Conservation (phyloP, 1,284 basidiomycete species). For the Pyrrhoderma lamaoense region DNA sequence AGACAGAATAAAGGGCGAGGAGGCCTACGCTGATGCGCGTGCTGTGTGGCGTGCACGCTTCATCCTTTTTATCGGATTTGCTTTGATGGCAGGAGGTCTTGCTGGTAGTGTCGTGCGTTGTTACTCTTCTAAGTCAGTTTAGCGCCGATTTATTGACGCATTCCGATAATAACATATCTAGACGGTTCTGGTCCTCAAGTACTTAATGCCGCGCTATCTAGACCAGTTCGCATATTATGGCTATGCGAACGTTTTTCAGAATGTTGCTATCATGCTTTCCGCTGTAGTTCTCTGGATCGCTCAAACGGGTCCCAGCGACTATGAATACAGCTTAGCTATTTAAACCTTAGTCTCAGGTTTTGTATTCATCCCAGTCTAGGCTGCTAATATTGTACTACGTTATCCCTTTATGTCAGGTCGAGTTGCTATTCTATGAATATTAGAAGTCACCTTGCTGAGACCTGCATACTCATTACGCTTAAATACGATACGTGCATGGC, state of each 20-base stretch:
- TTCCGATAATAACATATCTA: conserved; percentile 27
- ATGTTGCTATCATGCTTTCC: conserved; percentile 87
- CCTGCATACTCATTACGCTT: too few relatives aligned
- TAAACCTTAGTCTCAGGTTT: neutral
- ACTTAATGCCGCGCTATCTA: conserved; percentile 68
- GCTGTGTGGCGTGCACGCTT: conserved; percentile 88
- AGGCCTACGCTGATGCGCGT: conserved; percentile 69
- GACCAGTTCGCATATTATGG: conserved; percentile 88
- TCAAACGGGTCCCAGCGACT: conserved; percentile 73
- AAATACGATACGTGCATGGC: too few relatives aligned
- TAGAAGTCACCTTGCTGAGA: too few relatives aligned
- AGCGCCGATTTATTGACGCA: neutral
- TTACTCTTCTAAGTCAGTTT: conserved; percentile 3
- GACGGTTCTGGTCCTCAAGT: conserved; percentile 91
- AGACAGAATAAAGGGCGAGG: conserved; percentile 79
- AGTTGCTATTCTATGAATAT: too few relatives aligned
- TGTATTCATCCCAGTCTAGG: too few relatives aligned
- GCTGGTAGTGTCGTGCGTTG: conserved; percentile 84
- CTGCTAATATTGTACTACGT: neutral
- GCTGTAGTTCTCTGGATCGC: conserved; percentile 83
- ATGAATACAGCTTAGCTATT: conserved; percentile 82
- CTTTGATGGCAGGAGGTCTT: conserved; percentile 92
- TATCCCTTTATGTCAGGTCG: neutral
- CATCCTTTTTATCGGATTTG: conserved; percentile 92
- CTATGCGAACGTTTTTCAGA: conserved; percentile 91